phyloP scores from a whole-genome alignment of 2,329 filamentous ascomycete genomes.

The Ophiocordyceps polyrhachis-furcata region DNA sequence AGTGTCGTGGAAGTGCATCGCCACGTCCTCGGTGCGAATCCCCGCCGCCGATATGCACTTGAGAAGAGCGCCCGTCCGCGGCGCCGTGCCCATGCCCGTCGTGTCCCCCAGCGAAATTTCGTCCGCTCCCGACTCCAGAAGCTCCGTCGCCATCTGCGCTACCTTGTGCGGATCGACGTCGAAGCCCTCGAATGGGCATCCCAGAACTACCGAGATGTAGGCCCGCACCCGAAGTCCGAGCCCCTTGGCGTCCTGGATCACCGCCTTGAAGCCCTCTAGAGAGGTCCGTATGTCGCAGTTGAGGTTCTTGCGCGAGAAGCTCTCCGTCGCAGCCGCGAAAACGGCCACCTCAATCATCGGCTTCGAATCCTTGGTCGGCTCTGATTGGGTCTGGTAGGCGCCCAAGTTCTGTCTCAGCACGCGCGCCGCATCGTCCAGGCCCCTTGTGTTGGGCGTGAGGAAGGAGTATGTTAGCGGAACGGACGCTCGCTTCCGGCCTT shows the following conservation, averaged over 20 bases:
- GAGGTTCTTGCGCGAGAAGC: slow-evolving; percentile 64
- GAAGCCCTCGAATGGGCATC: slow-evolving; percentile 57
- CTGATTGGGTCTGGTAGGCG: slow-evolving; percentile 31
- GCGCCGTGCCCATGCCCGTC: slow-evolving; percentile 75
- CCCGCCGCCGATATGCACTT: slow-evolving; percentile 46
- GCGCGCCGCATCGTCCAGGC: slow-evolving; percentile 42
- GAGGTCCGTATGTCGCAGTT: slow-evolving; percentile 65
- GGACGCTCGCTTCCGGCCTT: slow-evolving; percentile 29
- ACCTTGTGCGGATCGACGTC: slow-evolving; percentile 45
- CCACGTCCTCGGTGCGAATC: slow-evolving; percentile 50
- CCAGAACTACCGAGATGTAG: slow-evolving; percentile 64
- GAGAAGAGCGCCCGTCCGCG: slow-evolving; percentile 45
- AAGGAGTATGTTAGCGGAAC: slow-evolving; percentile 56
- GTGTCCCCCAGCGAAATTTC: slow-evolving; percentile 85
- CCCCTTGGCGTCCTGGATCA: slow-evolving; percentile 49
- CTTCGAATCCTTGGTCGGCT: slow-evolving; percentile 17
- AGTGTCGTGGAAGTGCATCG: slow-evolving; percentile 79
- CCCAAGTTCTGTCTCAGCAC: slow-evolving; percentile 33
- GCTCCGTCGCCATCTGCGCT: slow-evolving; percentile 44
- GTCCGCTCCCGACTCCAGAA: slow-evolving; percentile 75
- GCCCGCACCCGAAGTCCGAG: slow-evolving; percentile 51
- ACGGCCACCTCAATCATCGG: slow-evolving; percentile 54
- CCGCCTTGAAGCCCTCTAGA: slow-evolving; percentile 47
- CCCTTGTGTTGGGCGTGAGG: slow-evolving; percentile 60
- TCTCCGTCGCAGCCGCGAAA: slow-evolving; percentile 67